These are phyloP conservation scores for Pyrenochaeta sp. DNA, from an alignment of 2,329 filamentous ascomycete genomes.

Conservation along the genomic window DNA sequence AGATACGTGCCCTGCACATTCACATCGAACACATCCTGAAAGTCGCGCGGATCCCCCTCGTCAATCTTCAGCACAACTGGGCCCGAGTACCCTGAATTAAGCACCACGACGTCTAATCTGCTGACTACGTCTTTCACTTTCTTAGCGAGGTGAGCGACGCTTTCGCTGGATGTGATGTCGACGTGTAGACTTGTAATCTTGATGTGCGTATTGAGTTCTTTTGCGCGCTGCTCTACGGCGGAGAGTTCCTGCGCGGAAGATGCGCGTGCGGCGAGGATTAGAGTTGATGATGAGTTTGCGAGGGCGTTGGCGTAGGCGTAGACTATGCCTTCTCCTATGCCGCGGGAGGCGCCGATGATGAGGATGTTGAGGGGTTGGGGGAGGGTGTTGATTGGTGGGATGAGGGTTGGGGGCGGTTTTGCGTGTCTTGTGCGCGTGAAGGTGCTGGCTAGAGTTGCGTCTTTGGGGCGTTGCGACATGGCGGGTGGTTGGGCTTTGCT, in stretches of 20 bases:
- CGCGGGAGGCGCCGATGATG: slow-evolving; percentile 44
- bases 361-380: slow-evolving; percentile 33
- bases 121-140: slow-evolving; percentile 31
- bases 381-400: slow-evolving; percentile 30
- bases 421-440: slow-evolving; percentile 27
- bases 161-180: slow-evolving; percentile 40
- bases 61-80: slow-evolving; percentile 45
- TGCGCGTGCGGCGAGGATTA: slow-evolving; percentile 37
- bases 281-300: slow-evolving; percentile 11
- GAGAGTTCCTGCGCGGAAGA: slow-evolving; percentile 24
- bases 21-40: slow-evolving; percentile 47
- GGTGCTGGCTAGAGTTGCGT: slow-evolving; percentile 24
- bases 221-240: slow-evolving; percentile 19
- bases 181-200: slow-evolving; percentile 17
- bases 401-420: slow-evolving; percentile 16
- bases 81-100: slow-evolving; percentile 51
- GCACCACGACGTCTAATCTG: slow-evolving; percentile 48
- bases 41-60: slow-evolving; percentile 43
- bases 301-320: slow-evolving; percentile 42
- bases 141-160: slow-evolving; percentile 34
- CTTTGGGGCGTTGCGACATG: slow-evolving; percentile 20
- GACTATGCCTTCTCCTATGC: slow-evolving; percentile 42
- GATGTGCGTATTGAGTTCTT: slow-evolving; percentile 14
- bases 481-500: neutral
- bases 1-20: slow-evolving; percentile 51